These are phyloP conservation scores for Starmerella geochares DNA, from an alignment of 805 yeast species.

Conservation along the genomic window DNA sequence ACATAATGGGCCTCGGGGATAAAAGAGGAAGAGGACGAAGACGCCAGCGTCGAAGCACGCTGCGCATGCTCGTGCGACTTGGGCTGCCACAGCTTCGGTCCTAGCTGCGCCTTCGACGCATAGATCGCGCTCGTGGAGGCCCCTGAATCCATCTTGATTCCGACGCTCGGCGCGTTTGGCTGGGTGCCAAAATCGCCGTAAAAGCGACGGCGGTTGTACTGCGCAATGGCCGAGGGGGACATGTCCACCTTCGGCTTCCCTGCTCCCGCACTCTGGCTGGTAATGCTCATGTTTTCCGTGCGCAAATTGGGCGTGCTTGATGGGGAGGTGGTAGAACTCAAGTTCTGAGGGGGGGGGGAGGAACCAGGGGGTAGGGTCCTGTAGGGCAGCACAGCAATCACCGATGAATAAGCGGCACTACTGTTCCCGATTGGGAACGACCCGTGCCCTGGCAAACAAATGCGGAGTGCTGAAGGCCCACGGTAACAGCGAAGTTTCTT, in stretches of 20 bases:
- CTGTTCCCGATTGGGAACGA: slow-evolving; percentile 4
- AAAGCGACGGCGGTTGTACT: slow-evolving; percentile 30
- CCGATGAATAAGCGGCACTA: slow-evolving; percentile 4
- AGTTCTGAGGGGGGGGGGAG: neutral
- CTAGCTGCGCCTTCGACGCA: slow-evolving; percentile 29
- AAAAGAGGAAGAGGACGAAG: slow-evolving; percentile 28
- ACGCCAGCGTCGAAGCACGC: slow-evolving; percentile 33
- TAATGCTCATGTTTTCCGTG: slow-evolving; percentile 12
- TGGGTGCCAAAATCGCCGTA: slow-evolving; percentile 29
- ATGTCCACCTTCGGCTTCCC: slow-evolving; percentile 11
- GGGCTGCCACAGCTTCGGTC: slow-evolving; percentile 32
- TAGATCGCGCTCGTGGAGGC: slow-evolving; percentile 31
- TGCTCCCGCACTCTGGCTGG: slow-evolving; percentile 16
- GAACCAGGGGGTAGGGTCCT: slow-evolving; percentile 3
- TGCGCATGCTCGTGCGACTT: slow-evolving; percentile 28
- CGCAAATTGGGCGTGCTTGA: neutral
- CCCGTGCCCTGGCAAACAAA: slow-evolving; percentile 3
- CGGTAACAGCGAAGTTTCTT: neutral
- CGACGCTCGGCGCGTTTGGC: slow-evolving; percentile 34
- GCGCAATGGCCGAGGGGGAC: slow-evolving; percentile 29
- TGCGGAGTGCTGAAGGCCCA: neutral
- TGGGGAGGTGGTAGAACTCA: neutral
- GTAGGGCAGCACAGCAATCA: slow-evolving; percentile 11
- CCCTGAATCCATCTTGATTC: slow-evolving; percentile 28
- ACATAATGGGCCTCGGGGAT: slow-evolving; percentile 19